These are phyloP conservation scores for Umbelopsis sp. DNA, from an alignment of 192 early-diverging fungal species.

Conservation along the genomic window DNA sequence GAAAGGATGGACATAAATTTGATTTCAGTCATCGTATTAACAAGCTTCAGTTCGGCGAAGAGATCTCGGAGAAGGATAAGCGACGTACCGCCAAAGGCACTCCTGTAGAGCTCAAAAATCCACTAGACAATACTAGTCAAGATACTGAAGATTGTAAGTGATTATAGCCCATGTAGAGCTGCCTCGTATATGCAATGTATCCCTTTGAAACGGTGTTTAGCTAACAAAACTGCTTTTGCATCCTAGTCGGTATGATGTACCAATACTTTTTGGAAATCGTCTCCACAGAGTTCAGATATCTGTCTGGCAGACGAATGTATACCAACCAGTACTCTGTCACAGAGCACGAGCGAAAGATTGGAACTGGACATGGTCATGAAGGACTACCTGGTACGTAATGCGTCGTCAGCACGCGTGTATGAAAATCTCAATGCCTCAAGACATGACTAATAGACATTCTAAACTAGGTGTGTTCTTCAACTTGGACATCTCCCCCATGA, in stretches of 20 bases:
- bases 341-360: constrained; percentile 73
- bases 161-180: background rate
- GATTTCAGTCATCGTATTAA: constrained; percentile 87
- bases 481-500: constrained; percentile 97
- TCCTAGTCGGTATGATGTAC: constrained; percentile 66
- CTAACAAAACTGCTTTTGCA: background rate
- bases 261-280: constrained; percentile 97
- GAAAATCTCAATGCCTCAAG: background rate
- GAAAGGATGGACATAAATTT: constrained; percentile 55
- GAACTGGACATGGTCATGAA: background rate
- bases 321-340: constrained; percentile 97
- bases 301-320: constrained; percentile 66
- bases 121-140: constrained; percentile 68
- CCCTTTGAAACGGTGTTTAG: background rate
- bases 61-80: constrained; percentile 23
- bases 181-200: background rate
- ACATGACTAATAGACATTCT: background rate
- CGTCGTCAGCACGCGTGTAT: background rate
- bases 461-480: constrained; percentile 85
- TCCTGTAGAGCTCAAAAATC: constrained; percentile 52
- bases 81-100: constrained; percentile 21
- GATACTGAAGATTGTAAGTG: constrained; percentile 50
- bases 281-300: constrained; percentile 75
- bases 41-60: constrained; percentile 78
- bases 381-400: constrained; percentile 36